phyloP scores from a whole-genome alignment of 2,329 filamentous ascomycete genomes.

The Ambrosiella beaveri region DNA sequence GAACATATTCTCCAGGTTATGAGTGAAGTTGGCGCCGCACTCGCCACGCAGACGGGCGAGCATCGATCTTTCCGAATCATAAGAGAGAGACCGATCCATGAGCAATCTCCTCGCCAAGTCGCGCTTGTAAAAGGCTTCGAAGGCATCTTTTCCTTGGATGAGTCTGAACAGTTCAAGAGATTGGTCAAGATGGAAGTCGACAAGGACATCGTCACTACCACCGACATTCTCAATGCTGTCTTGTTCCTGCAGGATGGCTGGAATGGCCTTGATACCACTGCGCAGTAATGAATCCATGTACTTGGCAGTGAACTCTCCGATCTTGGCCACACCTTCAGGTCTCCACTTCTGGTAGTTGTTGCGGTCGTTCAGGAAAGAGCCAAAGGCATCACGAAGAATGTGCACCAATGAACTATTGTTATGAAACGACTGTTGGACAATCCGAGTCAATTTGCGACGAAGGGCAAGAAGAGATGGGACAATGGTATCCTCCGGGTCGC shows the following conservation, averaged over 20 bases:
- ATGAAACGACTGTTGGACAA: constrained; percentile 60
- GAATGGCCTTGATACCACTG: constrained; percentile 71
- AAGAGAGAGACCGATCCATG: constrained; percentile 82
- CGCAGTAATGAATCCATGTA: constrained; percentile 81
- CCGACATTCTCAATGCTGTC: constrained; percentile 21
- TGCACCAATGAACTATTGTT: constrained; percentile 63
- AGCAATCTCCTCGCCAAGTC: constrained; percentile 78
- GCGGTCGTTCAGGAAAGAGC: constrained; percentile 81
- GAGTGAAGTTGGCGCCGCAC: constrained; percentile 85
- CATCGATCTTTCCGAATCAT: constrained; percentile 94
- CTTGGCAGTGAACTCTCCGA: constrained; percentile 97
- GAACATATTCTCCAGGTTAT: constrained; percentile 98
- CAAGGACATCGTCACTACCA: constrained; percentile 67
- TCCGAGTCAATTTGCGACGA: constrained; percentile 59
- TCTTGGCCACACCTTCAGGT: constrained; percentile 69
- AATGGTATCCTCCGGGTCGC: constrained; percentile 67
- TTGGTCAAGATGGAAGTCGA: constrained; percentile 83
- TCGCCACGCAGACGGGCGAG: constrained; percentile 78
- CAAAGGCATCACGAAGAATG: constrained; percentile 69
- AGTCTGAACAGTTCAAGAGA: constrained; percentile 91
- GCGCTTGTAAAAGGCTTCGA: constrained; percentile 98
- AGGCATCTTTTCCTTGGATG: constrained; percentile 91
- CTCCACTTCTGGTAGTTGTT: constrained; percentile 52
- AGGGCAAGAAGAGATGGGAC: constrained; percentile 65
- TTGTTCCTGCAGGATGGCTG: constrained; percentile 31